phyloP scores from a whole-genome alignment of 352 stramenopile genomes.

The Phytophthora parvispora region DNA sequence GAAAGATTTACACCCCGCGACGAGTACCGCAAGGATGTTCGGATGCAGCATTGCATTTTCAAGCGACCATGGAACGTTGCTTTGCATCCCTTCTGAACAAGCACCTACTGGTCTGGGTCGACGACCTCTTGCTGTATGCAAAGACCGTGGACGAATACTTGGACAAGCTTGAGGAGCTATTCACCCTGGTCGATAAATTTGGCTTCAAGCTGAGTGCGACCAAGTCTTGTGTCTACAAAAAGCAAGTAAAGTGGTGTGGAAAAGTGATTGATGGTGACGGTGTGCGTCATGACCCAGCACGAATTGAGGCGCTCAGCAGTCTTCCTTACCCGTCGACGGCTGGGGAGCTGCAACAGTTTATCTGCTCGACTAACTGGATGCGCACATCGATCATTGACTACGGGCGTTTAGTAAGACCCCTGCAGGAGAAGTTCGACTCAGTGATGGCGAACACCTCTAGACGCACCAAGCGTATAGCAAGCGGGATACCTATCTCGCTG shows the following conservation, averaged over 20 bases:
- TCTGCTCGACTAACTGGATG: constrained; percentile 14
- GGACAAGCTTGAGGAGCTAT: constrained; percentile 20
- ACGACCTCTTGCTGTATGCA: constrained; percentile 36
- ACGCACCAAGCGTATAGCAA: too few relatives aligned
- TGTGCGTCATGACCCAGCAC: background rate
- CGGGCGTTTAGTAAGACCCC: background rate
- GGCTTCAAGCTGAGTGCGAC: constrained; percentile 31
- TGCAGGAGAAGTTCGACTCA: background rate
- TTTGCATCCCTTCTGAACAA: constrained; percentile 2
- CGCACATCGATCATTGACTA: background rate
- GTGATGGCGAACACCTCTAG: too few relatives aligned
- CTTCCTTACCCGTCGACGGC: constrained; percentile 1
- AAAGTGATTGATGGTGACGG: constrained; percentile 6
- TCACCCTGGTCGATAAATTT: constrained; percentile 21
- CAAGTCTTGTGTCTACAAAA: constrained; percentile 28
- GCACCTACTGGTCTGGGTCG: constrained; percentile 35
- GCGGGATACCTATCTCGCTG: too few relatives aligned
- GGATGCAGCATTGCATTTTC: constrained; percentile 3
- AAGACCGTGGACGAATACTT: constrained; percentile 21
- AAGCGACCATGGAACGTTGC: constrained; percentile 5
- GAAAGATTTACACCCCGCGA: constrained; percentile 1
- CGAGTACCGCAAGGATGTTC: constrained; percentile 1
- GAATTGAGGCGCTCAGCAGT: background rate
- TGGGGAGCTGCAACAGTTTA: constrained; percentile 9
- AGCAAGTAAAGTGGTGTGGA: constrained; percentile 26